phyloP scores from a whole-genome alignment of 2,329 filamentous ascomycete genomes.

The Trichoderma cornu-damae region DNA sequence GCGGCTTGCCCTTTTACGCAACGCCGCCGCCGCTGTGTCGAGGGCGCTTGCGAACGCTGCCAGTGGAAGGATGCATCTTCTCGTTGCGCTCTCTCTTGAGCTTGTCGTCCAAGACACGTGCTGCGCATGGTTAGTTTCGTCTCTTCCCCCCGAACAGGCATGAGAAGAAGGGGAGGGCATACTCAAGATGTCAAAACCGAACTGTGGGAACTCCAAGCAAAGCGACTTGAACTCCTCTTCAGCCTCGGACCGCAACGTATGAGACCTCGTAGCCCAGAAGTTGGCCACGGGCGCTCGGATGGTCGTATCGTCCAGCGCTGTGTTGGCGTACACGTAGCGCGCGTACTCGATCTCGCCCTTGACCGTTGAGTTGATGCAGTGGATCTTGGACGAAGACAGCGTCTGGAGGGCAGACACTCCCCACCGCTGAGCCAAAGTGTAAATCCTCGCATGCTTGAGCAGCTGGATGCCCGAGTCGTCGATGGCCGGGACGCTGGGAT shows the following conservation, averaged over 20 bases:
- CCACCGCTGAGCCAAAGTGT: constrained; percentile 81
- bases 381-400: constrained; percentile 83
- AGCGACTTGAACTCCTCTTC: constrained; percentile 78
- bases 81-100: constrained; percentile 59
- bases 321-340: constrained; percentile 81
- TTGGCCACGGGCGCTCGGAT: constrained; percentile 81
- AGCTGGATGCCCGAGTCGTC: constrained; percentile 79
- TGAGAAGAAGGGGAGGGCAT: constrained; percentile 29
- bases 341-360: constrained; percentile 90
- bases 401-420: constrained; percentile 62
- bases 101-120: constrained; percentile 61
- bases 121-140: constrained; percentile 34
- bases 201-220: constrained; percentile 85
- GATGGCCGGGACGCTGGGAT: constrained; percentile 58
- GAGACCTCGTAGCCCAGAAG: constrained; percentile 80
- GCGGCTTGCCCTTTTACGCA: background rate
- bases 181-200: constrained; percentile 89
- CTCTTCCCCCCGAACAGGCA: background rate
- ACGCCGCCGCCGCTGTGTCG: constrained; percentile 44
- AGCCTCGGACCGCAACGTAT: constrained; percentile 78
- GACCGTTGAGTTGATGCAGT: constrained; percentile 81
- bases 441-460: constrained; percentile 82
- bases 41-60: constrained; percentile 53
- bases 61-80: constrained; percentile 49
- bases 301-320: constrained; percentile 59